These are phyloP conservation scores for Lachancea mirantina DNA, from an alignment of 805 yeast genomes.

Conservation along the genomic window DNA sequence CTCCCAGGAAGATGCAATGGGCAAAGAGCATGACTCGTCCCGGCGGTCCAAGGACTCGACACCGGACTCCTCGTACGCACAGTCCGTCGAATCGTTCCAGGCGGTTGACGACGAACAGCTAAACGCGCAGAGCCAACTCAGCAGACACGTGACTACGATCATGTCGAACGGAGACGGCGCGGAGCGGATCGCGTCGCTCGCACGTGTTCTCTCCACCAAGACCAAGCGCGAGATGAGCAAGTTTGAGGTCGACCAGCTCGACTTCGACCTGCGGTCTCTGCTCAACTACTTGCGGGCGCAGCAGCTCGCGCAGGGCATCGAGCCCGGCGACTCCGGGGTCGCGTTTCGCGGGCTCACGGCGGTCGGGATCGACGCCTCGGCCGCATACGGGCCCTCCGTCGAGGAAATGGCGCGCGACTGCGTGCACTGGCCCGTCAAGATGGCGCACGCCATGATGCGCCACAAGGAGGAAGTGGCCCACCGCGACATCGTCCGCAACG, in stretches of 20 bases:
- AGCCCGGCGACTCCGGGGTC: constrained; percentile 45
- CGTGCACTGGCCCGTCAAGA: constrained; percentile 23
- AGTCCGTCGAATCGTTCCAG: constrained; percentile 21
- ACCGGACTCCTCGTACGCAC: no score
- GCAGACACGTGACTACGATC: constrained; percentile 28
- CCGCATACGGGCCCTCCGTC: constrained; percentile 43
- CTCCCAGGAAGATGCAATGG: constrained; percentile 15
- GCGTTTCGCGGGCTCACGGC: constrained; percentile 40
- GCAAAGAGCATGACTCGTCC: constrained; percentile 13
- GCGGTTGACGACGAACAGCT: constrained; percentile 19
- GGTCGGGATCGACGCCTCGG: constrained; percentile 46
- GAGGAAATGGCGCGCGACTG: constrained; percentile 36
- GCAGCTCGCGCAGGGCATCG: constrained; percentile 39
- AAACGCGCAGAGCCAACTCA: constrained; percentile 23
- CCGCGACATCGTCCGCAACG: constrained; percentile 35
- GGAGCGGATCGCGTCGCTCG: constrained; percentile 40
- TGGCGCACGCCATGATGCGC: constrained; percentile 22
- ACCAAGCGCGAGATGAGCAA: constrained; percentile 39
- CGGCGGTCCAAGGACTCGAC: constrained; percentile 12
- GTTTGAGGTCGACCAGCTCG: constrained; percentile 39
- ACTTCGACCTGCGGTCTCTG: constrained; percentile 40
- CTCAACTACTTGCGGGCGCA: constrained; percentile 35
- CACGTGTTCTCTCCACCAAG: constrained; percentile 44
- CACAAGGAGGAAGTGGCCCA: constrained; percentile 28
- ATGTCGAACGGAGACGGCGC: constrained; percentile 32